Evolutionary conservation across 805 yeast genomes (phyloP).

Genomic region (Zygosaccharomyces rouxii): DNA sequence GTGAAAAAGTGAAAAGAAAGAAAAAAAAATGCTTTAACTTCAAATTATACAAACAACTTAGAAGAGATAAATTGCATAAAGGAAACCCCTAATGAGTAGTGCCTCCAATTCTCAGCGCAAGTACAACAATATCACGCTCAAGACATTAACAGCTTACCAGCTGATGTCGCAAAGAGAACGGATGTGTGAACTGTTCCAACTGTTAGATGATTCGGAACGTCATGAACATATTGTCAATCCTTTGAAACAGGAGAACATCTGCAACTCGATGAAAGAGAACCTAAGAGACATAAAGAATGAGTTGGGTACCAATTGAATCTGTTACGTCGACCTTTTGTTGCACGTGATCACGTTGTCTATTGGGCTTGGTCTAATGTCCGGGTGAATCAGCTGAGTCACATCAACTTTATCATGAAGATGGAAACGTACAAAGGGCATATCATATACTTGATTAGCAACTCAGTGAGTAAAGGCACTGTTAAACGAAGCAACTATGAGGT

Average conservation of each 20-base stretch:
- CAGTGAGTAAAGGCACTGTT: not conserved
- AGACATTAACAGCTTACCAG: constrained; percentile 31
- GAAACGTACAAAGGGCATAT: not conserved
- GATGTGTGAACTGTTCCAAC: constrained; percentile 29
- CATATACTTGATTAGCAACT: not conserved
- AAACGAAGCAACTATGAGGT: constrained; percentile 11
- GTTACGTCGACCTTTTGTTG: not conserved
- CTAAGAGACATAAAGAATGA: constrained; percentile 12
- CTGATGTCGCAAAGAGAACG: constrained; percentile 28
- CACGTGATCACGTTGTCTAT: too few relatives aligned
- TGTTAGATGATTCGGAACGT: constrained; percentile 25
- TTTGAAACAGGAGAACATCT: constrained; percentile 15
- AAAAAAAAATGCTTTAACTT: constrained; percentile 2
- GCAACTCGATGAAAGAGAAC: constrained; percentile 15
- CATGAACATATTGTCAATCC: constrained; percentile 14
- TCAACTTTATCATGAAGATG: not conserved
- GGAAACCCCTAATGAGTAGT: not conserved
- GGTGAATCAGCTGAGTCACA: constrained; percentile 4
- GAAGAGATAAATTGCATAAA: not conserved
- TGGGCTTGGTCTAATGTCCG: constrained; percentile 4
- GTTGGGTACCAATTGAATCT: not conserved
- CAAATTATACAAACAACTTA: not conserved
- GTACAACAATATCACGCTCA: constrained; percentile 26
- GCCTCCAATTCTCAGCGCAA: constrained; percentile 8
- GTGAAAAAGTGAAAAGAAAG: constrained; percentile 2